Percentiles rank a stretch among this genome's conserved stretches.
Conservation (phyloP, 2,329 filamentous ascomycete genomes). For the Trichoderma sp. region DNA sequence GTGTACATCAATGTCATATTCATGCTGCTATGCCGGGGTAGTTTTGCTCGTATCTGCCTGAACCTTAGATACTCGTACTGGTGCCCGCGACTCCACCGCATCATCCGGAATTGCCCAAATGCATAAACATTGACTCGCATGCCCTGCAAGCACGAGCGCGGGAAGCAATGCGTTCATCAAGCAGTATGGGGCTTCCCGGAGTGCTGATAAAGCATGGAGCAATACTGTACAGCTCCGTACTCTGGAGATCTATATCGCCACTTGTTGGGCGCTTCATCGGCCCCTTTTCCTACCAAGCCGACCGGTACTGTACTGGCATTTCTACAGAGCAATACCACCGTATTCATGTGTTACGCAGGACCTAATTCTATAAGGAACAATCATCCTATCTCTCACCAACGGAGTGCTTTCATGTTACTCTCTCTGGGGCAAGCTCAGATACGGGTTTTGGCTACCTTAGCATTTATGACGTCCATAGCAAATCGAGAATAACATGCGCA, state of each 20-base stretch:
- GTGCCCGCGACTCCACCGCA: neutral
- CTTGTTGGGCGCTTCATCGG: neutral
- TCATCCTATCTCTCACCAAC: neutral
- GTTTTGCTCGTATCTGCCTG: neutral
- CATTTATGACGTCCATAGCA: neutral
- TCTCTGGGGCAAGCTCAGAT: neutral
- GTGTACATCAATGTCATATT: neutral
- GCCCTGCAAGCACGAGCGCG: slow-evolving; percentile 9
- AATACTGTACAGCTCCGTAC: neutral
- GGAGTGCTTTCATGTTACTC: neutral
- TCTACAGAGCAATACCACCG: neutral
- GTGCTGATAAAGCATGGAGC: neutral
- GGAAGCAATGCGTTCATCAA: neutral
- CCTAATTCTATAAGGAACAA: neutral
- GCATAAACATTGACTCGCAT: slow-evolving; percentile 16
- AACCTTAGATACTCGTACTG: neutral
- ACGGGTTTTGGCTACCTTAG: too few relatives aligned
- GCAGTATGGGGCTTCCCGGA: neutral
- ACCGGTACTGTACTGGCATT: neutral
- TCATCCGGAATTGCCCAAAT: neutral
- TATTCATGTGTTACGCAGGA: neutral
- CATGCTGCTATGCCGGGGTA: neutral
- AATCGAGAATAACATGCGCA: neutral
- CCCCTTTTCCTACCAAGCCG: neutral
- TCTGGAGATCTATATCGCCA: neutral